phyloP scores from a whole-genome alignment of 78 protist genomes.

The Pelomyxa schiedti region DNA sequence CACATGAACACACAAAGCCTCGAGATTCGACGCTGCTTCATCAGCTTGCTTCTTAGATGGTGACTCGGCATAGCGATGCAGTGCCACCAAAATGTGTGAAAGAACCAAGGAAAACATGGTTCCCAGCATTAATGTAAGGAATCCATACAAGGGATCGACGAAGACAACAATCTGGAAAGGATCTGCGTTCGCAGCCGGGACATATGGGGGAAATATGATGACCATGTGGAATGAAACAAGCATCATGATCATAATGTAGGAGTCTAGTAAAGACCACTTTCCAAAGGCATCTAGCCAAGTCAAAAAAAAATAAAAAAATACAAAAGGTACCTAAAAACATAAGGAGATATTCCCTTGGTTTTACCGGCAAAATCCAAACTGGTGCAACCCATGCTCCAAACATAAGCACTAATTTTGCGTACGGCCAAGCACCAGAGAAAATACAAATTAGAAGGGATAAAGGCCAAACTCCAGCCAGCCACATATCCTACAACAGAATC shows the following conservation, averaged over 20 bases:
- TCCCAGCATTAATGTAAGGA: conserved; percentile 17
- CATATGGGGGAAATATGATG: background rate
- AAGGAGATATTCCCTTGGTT: no score
- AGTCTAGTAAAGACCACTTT: conserved; percentile 47
- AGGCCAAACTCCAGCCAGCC: conserved; percentile 35
- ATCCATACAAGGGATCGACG: conserved; percentile 26
- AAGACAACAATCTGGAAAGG: conserved; percentile 1
- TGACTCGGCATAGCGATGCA: conserved; percentile 11
- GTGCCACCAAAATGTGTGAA: conserved; percentile 9
- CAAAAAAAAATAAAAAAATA: no score
- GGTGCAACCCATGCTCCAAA: background rate
- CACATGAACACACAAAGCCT: background rate
- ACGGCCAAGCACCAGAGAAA: conserved; percentile 54
- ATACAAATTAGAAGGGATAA: conserved; percentile 19
- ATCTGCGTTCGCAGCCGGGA: background rate
- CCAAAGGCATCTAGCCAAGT: conserved; percentile 42
- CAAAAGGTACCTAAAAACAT: no score
- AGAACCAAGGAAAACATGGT: conserved; percentile 17
- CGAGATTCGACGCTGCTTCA: background rate
- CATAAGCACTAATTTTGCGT: conserved; percentile 15
- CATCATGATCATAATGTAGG: conserved; percentile 23
- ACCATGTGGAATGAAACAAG: conserved; percentile 16
- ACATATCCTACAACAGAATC: no score
- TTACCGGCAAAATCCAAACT: background rate
- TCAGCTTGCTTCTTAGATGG: no score